These are phyloP conservation scores for Mycena latifolia DNA, from an alignment of 768 basidiomycete species.

Conservation along the genomic window DNA sequence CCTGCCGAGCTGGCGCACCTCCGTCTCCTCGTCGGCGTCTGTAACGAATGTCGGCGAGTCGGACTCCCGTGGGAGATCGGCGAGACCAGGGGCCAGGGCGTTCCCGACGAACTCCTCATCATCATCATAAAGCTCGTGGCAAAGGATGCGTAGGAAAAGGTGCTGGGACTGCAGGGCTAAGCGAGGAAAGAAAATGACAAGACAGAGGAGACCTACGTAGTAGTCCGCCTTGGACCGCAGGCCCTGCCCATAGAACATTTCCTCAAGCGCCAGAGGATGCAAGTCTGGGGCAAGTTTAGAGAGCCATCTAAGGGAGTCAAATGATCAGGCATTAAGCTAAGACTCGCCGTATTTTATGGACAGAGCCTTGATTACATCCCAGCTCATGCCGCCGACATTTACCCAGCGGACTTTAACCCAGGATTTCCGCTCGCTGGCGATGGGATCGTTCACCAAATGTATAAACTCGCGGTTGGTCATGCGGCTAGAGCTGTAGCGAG, in stretches of 20 bases:
- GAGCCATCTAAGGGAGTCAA: neutral
- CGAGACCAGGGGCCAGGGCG: conserved; percentile 43
- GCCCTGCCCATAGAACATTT: conserved; percentile 69
- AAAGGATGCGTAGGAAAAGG: conserved; percentile 77
- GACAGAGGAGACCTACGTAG: conserved; percentile 48
- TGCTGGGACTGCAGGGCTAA: conserved; percentile 54
- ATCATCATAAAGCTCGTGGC: conserved; percentile 64
- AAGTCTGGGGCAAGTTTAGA: conserved; percentile 58
- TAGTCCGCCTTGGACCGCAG: conserved; percentile 79
- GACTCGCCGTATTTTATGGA: conserved; percentile 76
- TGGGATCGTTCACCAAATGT: conserved; percentile 59
- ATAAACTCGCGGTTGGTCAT: conserved; percentile 75
- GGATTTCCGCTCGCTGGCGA: conserved; percentile 60
- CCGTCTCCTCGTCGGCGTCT: conserved; percentile 37
- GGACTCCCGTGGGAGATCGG: conserved; percentile 48
- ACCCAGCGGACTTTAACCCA: conserved; percentile 85
- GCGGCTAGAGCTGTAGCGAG: conserved; percentile 63
- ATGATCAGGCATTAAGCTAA: too few relatives aligned
- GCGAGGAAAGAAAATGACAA: neutral
- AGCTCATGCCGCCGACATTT: conserved; percentile 74
- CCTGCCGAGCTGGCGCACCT: conserved; percentile 33
- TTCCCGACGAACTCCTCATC: too few relatives aligned
- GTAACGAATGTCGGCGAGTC: conserved; percentile 54
- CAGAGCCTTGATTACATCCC: conserved; percentile 80
- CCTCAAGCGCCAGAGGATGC: conserved; percentile 80